Conservation (phyloP, 169 alveolate genomes). For the Plasmodium fragile region DNA sequence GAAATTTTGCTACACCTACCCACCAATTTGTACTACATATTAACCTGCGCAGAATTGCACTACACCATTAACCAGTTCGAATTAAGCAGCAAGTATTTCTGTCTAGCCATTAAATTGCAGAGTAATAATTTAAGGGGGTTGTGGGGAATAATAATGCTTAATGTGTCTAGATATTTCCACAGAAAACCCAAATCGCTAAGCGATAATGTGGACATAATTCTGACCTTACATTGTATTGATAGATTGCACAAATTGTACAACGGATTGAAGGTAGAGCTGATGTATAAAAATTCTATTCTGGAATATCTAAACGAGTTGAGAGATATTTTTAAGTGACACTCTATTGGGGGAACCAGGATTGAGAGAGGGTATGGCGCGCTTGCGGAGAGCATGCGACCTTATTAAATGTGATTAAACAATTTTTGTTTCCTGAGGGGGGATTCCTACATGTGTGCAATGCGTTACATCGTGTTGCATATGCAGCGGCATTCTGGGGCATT, state of each 20-base stretch:
- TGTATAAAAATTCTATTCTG: slow-evolving; percentile 43
- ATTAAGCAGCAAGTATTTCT: slow-evolving; percentile 73
- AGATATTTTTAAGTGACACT: slow-evolving; percentile 20
- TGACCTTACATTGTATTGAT: slow-evolving; percentile 38
- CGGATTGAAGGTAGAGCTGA: slow-evolving; percentile 9
- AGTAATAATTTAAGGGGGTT: slow-evolving; percentile 61
- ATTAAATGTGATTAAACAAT: neutral
- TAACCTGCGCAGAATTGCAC: slow-evolving; percentile 78
- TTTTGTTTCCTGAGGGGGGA: neutral
- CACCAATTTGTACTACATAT: slow-evolving; percentile 56
- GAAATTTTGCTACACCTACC: slow-evolving; percentile 66
- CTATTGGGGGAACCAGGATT: neutral
- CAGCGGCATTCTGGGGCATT: neutral
- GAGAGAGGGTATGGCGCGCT: neutral
- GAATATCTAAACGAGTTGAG: slow-evolving; percentile 33
- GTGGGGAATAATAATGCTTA: slow-evolving; percentile 73
- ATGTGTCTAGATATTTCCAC: slow-evolving; percentile 21
- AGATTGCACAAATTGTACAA: slow-evolving; percentile 34
- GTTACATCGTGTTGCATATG: neutral
- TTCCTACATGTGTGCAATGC: neutral
- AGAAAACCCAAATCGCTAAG: slow-evolving; percentile 21
- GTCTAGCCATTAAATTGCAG: slow-evolving; percentile 71
- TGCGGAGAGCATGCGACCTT: neutral
- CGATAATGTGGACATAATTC: slow-evolving; percentile 47
- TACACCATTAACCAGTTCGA: slow-evolving; percentile 56